Conservation (phyloP, 139 green algal genomes). For the Volvox africanus region DNA sequence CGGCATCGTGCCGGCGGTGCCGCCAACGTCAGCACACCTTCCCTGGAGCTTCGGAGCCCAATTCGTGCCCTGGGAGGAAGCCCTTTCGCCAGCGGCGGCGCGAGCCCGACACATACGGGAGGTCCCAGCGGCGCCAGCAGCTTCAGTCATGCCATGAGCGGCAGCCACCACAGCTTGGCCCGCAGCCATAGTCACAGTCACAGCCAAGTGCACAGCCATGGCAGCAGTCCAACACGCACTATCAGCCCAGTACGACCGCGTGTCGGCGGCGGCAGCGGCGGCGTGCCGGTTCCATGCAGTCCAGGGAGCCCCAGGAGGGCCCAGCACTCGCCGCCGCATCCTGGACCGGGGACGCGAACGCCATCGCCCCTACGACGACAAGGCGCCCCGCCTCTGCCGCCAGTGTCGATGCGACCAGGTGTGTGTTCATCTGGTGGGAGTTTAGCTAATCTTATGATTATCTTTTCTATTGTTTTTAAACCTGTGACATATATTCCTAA, state of each 20-base stretch:
- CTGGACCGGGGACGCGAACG: neutral
- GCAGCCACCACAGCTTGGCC: neutral
- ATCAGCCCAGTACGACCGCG: neutral
- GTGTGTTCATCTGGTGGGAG: no score
- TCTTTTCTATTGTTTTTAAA: no score
- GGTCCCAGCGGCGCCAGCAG: neutral
- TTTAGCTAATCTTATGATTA: no score
- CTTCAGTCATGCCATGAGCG: neutral
- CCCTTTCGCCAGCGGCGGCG: neutral
- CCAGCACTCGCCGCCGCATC: neutral
- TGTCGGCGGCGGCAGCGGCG: neutral
- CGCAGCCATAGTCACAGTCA: neutral
- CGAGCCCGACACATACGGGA: no score
- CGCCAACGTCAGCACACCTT: neutral
- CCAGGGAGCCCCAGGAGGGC: neutral
- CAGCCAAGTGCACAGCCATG: neutral
- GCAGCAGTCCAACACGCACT: neutral
- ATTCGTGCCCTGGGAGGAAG: neutral
- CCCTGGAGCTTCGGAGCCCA: neutral
- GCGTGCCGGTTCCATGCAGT: neutral
- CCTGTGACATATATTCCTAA: no score
- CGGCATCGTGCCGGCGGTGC: neutral
- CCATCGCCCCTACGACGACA: neutral
- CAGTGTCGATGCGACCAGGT: neutral
- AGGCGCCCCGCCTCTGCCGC: neutral